Percentiles rank a stretch among this genome's conserved stretches.
Evolutionary conservation across 2,329 filamentous ascomycete genomes (phyloP).

Genomic region (Fusarium pilosicola): DNA sequence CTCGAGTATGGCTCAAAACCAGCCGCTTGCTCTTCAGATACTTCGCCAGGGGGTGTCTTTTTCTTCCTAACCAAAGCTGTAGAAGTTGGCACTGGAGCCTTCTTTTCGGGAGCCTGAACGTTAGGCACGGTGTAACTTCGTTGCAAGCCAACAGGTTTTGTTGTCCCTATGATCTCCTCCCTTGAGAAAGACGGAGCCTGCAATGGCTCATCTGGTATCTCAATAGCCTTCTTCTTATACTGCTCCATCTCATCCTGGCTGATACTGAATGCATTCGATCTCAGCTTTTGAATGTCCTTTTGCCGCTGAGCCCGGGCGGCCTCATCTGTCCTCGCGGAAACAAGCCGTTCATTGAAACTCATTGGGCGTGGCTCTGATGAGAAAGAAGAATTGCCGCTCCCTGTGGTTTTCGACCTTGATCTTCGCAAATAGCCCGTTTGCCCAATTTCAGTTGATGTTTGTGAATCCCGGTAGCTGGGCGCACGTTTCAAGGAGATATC

Average conservation of each 20-base stretch:
- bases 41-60: constrained; percentile 33
- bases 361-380: constrained; percentile 53
- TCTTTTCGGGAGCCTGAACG: constrained; percentile 37
- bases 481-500: constrained; percentile 88
- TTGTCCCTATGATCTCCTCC: constrained; percentile 65
- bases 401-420: constrained; percentile 54
- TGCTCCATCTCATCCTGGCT: constrained; percentile 67
- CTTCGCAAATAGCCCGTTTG: constrained; percentile 56
- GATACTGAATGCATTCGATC: constrained; percentile 67
- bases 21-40: constrained; percentile 41
- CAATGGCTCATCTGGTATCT: constrained; percentile 61
- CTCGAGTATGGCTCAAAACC: constrained; percentile 89
- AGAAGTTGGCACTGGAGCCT: constrained; percentile 16
- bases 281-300: constrained; percentile 61
- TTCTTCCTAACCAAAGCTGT: constrained; percentile 18
- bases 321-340: constrained; percentile 72
- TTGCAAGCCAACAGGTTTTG: constrained; percentile 46
- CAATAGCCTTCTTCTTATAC: constrained; percentile 67
- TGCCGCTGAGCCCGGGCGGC: constrained; percentile 60
- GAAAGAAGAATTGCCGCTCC: constrained; percentile 37
- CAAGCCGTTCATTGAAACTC: constrained; percentile 87
- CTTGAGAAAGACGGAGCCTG: constrained; percentile 67
- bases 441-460: constrained; percentile 23
- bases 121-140: constrained; percentile 58
- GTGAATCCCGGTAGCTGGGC: constrained; percentile 55